phyloP scores from a whole-genome alignment of 2,329 filamentous ascomycete genomes.

The Fusarium sp. region DNA sequence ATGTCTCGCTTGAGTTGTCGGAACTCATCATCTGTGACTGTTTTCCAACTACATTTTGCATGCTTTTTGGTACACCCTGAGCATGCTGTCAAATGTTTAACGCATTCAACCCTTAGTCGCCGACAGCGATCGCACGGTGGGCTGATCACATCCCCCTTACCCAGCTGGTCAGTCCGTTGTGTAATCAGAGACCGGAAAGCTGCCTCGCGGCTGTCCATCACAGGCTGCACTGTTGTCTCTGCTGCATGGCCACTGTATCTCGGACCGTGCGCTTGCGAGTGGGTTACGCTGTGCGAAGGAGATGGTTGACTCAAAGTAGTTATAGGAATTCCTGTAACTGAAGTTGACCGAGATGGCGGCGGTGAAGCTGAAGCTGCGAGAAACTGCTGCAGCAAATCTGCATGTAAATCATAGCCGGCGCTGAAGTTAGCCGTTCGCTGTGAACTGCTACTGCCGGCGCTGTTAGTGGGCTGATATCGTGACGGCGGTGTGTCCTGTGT shows the following conservation, averaged over 20 bases:
- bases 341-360: slow-evolving; percentile 41
- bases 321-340: slow-evolving; percentile 39
- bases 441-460: slow-evolving; percentile 9
- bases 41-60: slow-evolving; percentile 86
- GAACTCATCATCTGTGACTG: slow-evolving; percentile 77
- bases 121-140: slow-evolving; percentile 88
- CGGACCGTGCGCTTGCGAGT: slow-evolving; percentile 29
- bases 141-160: slow-evolving; percentile 77
- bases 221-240: slow-evolving; percentile 39
- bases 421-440: slow-evolving; percentile 40
- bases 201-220: slow-evolving; percentile 43
- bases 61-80: slow-evolving; percentile 91
- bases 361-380: slow-evolving; percentile 35
- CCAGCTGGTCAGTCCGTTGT: slow-evolving; percentile 77
- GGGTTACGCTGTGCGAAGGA: slow-evolving; percentile 34
- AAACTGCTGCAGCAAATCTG: slow-evolving; percentile 66
- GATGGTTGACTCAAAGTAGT: slow-evolving; percentile 40
- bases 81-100: slow-evolving; percentile 88
- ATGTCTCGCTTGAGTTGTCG: slow-evolving; percentile 44
- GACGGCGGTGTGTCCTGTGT: slow-evolving; percentile 47
- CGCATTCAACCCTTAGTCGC: slow-evolving; percentile 79
- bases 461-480: slow-evolving; percentile 49
- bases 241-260: slow-evolving; percentile 32
- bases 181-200: slow-evolving; percentile 68
- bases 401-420: slow-evolving; percentile 58